phyloP scores from a whole-genome alignment of 139 green algal species.

The Haematococcus sp. region DNA sequence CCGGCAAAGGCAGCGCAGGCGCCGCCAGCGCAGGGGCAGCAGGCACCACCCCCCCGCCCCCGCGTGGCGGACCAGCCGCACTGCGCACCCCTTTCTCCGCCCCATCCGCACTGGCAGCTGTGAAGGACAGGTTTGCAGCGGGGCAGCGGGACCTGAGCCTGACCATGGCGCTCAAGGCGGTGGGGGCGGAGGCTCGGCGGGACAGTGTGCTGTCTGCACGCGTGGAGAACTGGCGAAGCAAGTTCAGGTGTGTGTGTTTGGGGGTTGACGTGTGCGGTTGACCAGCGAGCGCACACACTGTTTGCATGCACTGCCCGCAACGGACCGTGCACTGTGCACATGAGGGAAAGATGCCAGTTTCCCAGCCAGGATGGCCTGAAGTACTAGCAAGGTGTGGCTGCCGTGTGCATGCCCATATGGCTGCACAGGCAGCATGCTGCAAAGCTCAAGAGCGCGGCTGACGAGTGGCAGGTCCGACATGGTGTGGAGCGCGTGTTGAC shows the following conservation, averaged over 20 bases:
- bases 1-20: too few species aligned
- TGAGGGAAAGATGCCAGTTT: too few species aligned
- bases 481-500: slow-evolving; percentile 57
- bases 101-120: too few species aligned
- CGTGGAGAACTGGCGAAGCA: slow-evolving; percentile 43
- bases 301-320: neutral
- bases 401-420: too few species aligned
- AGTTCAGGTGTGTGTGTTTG: slow-evolving; percentile 37
- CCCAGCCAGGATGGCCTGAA: too few species aligned
- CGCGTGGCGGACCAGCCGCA: too few species aligned
- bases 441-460: slow-evolving; percentile 27
- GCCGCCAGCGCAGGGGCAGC: too few species aligned
- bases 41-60: too few species aligned
- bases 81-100: too few species aligned
- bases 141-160: slow-evolving; percentile 26
- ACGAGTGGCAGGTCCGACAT: slow-evolving; percentile 69
- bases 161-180: slow-evolving; percentile 36
- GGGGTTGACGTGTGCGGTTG: neutral
- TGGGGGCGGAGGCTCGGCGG: slow-evolving; percentile 43
- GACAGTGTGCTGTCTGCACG: slow-evolving; percentile 40
- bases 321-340: too few species aligned
- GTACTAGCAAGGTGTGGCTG: too few species aligned
- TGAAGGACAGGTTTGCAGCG: neutral
- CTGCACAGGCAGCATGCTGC: slow-evolving; percentile 25
- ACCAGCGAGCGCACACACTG: neutral